Evolutionary conservation across 208 protist genomes (phyloP), one percentile per base, ranked within the genome.

Genomic region (Angomonas deanei): DNA sequence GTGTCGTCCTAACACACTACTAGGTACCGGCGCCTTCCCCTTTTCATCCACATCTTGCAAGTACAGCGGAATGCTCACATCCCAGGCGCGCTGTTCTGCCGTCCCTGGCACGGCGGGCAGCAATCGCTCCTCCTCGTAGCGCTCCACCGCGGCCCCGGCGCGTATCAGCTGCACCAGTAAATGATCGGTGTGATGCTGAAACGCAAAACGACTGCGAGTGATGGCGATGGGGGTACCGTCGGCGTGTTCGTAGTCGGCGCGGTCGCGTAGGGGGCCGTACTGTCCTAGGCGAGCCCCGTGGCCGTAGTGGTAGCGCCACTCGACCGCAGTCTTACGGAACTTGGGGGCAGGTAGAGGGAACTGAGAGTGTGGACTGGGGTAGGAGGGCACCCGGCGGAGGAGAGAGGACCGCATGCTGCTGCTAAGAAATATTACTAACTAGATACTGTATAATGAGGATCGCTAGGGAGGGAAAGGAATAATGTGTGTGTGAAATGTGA

Each of bases 91-190:
- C 75, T 93, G 86, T 72, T 92, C 84, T 8, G 75, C 61, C 2
- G 80, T 89, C 15, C 86, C 86, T 0, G 90, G 90, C 10, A 96
- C 73, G 30, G 78, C 78, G 17, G 90, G 90, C 48, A 96, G 76
- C 49, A 77, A 48, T n/a, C 79, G 80, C 26, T 67, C 70, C 17
- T 56, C 75, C 66, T 80, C 86, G 30, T 74, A 70, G 36, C 77
- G 77, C 78, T 96, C 86, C 60, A 96, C 90, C 15, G 55, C 58
- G 13, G 90, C 90, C 2, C 71, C 90, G 13, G 84, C 84, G 21
- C 82, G 84, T 15, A 96, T 92, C 24, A 96, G 74, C 75, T 96
- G 90, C 59, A 93, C 84, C 1, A 96, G 74, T 30, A 96, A 68
- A 33, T 93, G 77, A 46, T 96, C 85, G 55, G 93, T 84, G 58